Base-by-base conservation (phyloP, 2,329 filamentous ascomycete species). In the Metarhizium guizhouense region DNA sequence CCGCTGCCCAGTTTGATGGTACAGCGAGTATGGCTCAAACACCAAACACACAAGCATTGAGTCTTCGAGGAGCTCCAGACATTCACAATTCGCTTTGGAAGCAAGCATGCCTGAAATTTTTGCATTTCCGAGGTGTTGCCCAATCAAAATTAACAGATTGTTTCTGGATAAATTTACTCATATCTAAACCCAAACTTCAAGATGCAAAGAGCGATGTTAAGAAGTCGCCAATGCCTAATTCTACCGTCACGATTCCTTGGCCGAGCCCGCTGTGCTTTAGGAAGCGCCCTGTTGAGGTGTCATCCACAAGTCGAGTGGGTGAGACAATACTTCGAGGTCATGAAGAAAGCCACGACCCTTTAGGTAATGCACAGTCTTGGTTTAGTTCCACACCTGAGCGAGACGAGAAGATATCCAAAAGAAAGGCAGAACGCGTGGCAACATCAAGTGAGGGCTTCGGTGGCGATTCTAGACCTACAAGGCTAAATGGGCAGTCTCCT, bases 251-350 rank as follows among this genome's bases (percentile, higher is more conserved):
- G 6, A 72, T 82, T 29, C 73, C 77, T 11, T 84, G 81, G 81
- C 81, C 81, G 45, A 72, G 77, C 2, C 70, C 70, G 18, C 72
- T 82, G 1, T 82, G 79, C 60, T 80, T 81, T 56, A 75, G 77
- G 53, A 79, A 77, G 58, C 72, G 72, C 52, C 66, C 72, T 18
- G 66, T 76, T n/a, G 70, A 72, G 11, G 64, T 74, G 29, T 67
- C 66, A n/a, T 68, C 72, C 6, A 72, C 65, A 40, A 69, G 69
- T 38, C 66, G 73, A 6, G 57, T 74, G 10, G 72, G 74, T 42
- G 73, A 77, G 29, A 67, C 65, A 5, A 58, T 73, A 20, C 56
- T 70, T 3, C 68, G 69, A 16, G 68, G 70, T 3, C 64, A 69
- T 48, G 70, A 74, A 16, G 74, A 74, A 54, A 72, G 68, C 5